Evolutionary conservation across 2,329 filamentous ascomycete genomes (phyloP).

Genomic region (Talaromyces pinophilus): DNA sequence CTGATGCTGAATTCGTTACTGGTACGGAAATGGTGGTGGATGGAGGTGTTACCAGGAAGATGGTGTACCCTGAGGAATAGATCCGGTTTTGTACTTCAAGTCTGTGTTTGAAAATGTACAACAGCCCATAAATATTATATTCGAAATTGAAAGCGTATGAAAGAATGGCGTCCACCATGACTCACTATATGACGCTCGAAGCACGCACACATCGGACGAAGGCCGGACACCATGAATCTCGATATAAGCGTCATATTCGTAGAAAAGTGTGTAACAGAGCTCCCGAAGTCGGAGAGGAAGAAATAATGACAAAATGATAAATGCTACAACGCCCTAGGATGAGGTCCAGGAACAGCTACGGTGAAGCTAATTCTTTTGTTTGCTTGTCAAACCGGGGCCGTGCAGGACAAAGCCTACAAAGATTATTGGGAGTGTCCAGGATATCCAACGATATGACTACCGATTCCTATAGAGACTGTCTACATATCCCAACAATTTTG

Average conservation of each 20-base stretch:
- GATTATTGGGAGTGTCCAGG: not conserved
- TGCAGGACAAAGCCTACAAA: not conserved
- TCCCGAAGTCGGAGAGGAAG: not conserved
- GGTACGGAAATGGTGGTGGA: conserved; percentile 23
- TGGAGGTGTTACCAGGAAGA: conserved; percentile 21
- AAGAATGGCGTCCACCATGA: not conserved
- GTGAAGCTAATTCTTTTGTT: not conserved
- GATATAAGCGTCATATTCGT: not conserved
- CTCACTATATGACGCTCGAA: not conserved
- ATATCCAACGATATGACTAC: not conserved
- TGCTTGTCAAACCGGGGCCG: not conserved
- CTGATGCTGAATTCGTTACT: conserved; percentile 20
- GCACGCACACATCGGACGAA: not conserved
- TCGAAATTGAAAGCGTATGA: no score
- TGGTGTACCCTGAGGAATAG: conserved; percentile 23
- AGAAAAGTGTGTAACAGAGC: not conserved
- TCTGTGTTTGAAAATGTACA: not conserved
- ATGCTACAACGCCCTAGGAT: no score
- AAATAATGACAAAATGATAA: not conserved
- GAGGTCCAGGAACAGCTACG: not conserved
- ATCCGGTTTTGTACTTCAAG: not conserved
- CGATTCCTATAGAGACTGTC: no score
- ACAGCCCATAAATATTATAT: not conserved
- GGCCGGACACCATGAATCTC: not conserved
- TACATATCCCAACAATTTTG: no score